These are phyloP conservation scores for Phlebiopsis gigantea DNA, from an alignment of 768 basidiomycete genomes.

Conservation along the genomic window DNA sequence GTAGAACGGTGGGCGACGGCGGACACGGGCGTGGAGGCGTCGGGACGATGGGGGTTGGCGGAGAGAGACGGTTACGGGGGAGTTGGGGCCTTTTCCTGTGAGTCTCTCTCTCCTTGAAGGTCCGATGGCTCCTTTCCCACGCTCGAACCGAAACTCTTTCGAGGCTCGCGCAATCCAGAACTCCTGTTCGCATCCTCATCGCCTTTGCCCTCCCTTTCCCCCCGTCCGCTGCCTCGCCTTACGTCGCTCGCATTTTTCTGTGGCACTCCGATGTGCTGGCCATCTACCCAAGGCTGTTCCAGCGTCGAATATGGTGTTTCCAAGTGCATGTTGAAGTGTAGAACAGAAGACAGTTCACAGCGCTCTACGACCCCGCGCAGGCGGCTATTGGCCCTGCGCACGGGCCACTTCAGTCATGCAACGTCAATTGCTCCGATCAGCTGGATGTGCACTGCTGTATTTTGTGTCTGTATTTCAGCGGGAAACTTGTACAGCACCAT, in stretches of 20 bases:
- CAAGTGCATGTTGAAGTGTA: not conserved
- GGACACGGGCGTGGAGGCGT: slow-evolving; percentile 10
- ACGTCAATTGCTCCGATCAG: too few relatives aligned
- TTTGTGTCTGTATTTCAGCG: too few relatives aligned
- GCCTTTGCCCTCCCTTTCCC: not conserved
- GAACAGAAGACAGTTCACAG: not conserved
- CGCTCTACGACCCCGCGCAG: not conserved
- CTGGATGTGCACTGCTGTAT: too few relatives aligned
- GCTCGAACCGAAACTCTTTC: slow-evolving; percentile 17
- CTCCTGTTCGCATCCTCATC: not conserved
- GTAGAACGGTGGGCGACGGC: slow-evolving; percentile 11
- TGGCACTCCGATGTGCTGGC: not conserved
- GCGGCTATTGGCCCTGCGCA: not conserved
- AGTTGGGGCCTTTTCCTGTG: slow-evolving; percentile 19
- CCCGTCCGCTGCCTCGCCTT: not conserved
- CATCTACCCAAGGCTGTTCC: not conserved
- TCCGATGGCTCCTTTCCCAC: slow-evolving; percentile 25
- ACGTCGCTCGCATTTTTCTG: not conserved
- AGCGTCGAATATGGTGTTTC: not conserved
- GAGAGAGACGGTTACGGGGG: slow-evolving; percentile 16
- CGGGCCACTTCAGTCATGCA: too few relatives aligned
- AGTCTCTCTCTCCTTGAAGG: slow-evolving; percentile 6
- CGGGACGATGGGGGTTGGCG: slow-evolving; percentile 15
- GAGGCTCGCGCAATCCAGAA: slow-evolving; percentile 10
- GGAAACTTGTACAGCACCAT: too few relatives aligned